Evolutionary conservation across 208 protist species (phyloP).

Genomic region (Trichomonas vaginalis): DNA sequence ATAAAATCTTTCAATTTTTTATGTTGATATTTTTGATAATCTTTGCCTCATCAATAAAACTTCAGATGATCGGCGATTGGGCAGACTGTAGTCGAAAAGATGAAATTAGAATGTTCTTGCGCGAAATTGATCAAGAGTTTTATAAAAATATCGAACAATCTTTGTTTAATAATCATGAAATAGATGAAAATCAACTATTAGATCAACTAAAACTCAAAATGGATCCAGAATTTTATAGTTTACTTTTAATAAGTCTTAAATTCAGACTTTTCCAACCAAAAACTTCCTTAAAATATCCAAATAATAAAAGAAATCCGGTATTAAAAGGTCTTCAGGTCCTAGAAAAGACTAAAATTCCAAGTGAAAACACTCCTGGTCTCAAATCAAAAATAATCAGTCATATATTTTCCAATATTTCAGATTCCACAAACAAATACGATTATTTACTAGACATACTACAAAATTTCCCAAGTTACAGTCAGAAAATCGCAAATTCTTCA

Average conservation of each 20-base stretch:
- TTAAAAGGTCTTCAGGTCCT: background rate
- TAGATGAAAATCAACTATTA: background rate
- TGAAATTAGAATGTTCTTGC: background rate
- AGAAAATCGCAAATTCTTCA: background rate
- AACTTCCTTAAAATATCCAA: background rate
- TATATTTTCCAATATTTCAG: background rate
- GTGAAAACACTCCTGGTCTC: background rate
- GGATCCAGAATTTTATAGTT: background rate
- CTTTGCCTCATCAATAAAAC: too few relatives aligned
- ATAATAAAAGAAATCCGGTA: background rate
- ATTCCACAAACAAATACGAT: background rate
- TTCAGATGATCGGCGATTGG: background rate
- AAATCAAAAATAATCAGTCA: background rate
- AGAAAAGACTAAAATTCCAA: background rate
- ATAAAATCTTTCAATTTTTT: too few relatives aligned
- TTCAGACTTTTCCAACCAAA: background rate
- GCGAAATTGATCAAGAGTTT: background rate
- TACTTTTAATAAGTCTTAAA: background rate
- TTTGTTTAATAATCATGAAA: background rate
- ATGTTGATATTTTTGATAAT: too few relatives aligned
- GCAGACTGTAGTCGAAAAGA: background rate
- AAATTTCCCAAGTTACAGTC: background rate
- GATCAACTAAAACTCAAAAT: background rate
- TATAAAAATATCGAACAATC: too few relatives aligned
- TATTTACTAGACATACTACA: background rate